Evolutionary conservation across 2,329 filamentous ascomycete genomes (phyloP), one percentile per base, ranked within the genome.

Genomic region (Sordariomycetes sp.): DNA sequence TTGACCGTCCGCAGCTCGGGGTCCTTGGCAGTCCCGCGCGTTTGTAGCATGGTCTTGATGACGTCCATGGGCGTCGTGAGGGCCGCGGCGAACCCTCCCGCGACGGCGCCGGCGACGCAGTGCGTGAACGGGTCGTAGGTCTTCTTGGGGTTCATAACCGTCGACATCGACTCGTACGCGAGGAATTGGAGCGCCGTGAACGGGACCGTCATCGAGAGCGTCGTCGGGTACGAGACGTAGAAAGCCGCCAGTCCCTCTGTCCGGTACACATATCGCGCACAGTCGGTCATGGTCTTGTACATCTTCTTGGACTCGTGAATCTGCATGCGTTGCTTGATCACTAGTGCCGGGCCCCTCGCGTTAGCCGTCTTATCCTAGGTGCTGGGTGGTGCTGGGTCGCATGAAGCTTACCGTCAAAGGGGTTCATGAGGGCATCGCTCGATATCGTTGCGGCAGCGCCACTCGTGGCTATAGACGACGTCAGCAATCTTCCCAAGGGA

Each of bases 251-350:
- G 72, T 58, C 94, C 94, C 74, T 99, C 94, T 57, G 84, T 87
- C 66, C 81, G 84, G 75, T 96, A 96, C 61, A 99, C 88, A 64
- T 90, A 87, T 69, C 81, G 84, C 59, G 93, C 93, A 77, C 94
- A 99, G 69, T 97, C 88, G 59, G 80, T 71, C 74, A 97, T 87
- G 24, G 88, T 91, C 66, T 86, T 87, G 76, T 97, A 96, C 76
- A 87, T 85, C 65, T 82, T 83, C 64, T 86, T 85, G n/a, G 93
- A 97, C 67, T 94, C 89, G 70, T 96, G 90, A 60, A 99, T 89
- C 73, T 99, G 94, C 94, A 99, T 99, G 66, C 94, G 89, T 73
- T 99, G 94, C 76, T 99, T 99, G 78, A 99, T 96, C 61, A 99
- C 94, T 97, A 67, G 34, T 46, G 14, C 37, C 14, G 24, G 50